These are phyloP conservation scores for Cercospora nicotianae DNA, from an alignment of 2,329 filamentous ascomycete genomes.

Conservation along the genomic window DNA sequence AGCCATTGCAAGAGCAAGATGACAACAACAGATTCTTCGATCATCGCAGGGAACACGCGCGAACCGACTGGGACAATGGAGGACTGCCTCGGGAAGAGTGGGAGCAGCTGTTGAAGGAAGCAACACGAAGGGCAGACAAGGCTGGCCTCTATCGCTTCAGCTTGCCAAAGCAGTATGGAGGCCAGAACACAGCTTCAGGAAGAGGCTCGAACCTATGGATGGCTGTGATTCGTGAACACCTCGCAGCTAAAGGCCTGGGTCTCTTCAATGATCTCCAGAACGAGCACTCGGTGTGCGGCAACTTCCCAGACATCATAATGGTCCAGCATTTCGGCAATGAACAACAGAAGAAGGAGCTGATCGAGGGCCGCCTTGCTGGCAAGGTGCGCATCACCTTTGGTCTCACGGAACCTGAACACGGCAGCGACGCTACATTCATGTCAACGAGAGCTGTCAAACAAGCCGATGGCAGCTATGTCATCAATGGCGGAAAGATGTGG, in stretches of 20 bases:
- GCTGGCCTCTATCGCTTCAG: constrained; percentile 63
- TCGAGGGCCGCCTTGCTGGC: constrained; percentile 54
- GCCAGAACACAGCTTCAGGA: constrained; percentile 47
- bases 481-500: constrained; percentile 64
- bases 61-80: constrained; percentile 60
- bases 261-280: constrained; percentile 65
- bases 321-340: constrained; percentile 59
- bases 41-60: constrained; percentile 61
- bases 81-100: constrained; percentile 60
- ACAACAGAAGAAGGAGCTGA: constrained; percentile 56
- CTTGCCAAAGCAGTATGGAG: constrained; percentile 58
- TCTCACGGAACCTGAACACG: constrained; percentile 62
- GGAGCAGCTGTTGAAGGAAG: constrained; percentile 56
- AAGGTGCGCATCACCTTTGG: constrained; percentile 61
- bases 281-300: constrained; percentile 63
- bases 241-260: constrained; percentile 60
- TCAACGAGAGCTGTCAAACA: constrained; percentile 53
- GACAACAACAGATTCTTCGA: constrained; percentile 67
- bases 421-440: constrained; percentile 65
- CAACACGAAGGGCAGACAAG: constrained; percentile 54
- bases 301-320: constrained; percentile 64
- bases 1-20: constrained; percentile 55
- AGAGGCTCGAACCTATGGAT: constrained; percentile 60
- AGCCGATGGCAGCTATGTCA: constrained; percentile 52
- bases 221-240: constrained; percentile 61